phyloP scores from a whole-genome alignment of 2,329 filamentous ascomycete species.

The Exserohilum rostratum region DNA sequence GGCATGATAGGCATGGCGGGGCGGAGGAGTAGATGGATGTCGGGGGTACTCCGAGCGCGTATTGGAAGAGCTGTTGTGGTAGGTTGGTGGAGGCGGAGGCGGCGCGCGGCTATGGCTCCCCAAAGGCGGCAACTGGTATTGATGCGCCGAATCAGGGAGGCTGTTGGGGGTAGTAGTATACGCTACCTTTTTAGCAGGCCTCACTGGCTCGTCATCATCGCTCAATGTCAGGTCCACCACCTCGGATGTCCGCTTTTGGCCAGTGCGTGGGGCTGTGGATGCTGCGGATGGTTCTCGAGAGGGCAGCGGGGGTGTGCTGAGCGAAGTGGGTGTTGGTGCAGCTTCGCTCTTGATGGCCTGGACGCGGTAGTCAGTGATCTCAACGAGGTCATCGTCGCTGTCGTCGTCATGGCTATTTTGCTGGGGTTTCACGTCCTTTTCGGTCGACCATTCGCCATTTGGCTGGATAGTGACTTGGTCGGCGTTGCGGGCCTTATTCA shows the following conservation, averaged over 20 bases:
- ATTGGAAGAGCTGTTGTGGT: slow-evolving; percentile 21
- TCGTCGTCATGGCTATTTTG: slow-evolving; percentile 49
- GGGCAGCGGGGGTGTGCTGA: slow-evolving; percentile 54
- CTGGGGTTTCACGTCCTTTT: slow-evolving; percentile 47
- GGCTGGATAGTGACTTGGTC: slow-evolving; percentile 93
- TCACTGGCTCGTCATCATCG: slow-evolving; percentile 53
- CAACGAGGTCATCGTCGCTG: slow-evolving; percentile 54
- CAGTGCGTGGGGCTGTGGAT: slow-evolving; percentile 40
- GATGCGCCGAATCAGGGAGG: slow-evolving; percentile 40
- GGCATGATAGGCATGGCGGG: slow-evolving; percentile 18
- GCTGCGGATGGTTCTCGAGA: slow-evolving; percentile 51
- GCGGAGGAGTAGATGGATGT: slow-evolving; percentile 31
- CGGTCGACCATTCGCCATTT: slow-evolving; percentile 74
- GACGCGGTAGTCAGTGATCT: slow-evolving; percentile 50
- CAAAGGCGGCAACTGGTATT: slow-evolving; percentile 36
- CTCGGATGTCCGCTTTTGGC: slow-evolving; percentile 53
- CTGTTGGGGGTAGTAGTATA: slow-evolving; percentile 49
- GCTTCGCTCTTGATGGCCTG: slow-evolving; percentile 51
- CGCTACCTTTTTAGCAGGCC: slow-evolving; percentile 50
- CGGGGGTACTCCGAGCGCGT: slow-evolving; percentile 26
- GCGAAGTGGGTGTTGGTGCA: slow-evolving; percentile 43
- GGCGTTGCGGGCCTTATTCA: slow-evolving; percentile 72
- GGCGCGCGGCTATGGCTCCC: slow-evolving; percentile 26
- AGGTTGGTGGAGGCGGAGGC: slow-evolving; percentile 20
- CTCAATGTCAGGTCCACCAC: slow-evolving; percentile 58